A percentile compares a stretch with the other conserved stretches of the same genome.
phyloP scores from a whole-genome alignment of 2,329 filamentous ascomycete species.

The Penicillium sp. region DNA sequence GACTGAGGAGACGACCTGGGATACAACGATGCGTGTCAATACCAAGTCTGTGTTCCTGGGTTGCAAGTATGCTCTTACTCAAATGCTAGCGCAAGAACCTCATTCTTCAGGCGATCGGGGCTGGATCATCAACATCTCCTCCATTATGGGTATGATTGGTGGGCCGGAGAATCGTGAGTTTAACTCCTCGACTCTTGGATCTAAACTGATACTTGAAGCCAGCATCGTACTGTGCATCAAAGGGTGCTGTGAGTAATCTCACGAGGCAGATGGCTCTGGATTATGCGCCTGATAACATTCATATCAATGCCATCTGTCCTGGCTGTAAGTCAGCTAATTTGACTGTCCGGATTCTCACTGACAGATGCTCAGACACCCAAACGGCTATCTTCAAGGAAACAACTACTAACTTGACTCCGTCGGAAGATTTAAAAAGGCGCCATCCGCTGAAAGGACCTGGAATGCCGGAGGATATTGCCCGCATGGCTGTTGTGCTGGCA shows the following conservation, averaged over 20 bases:
- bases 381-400: slow-evolving; percentile 28
- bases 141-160: slow-evolving; percentile 31
- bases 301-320: slow-evolving; percentile 55
- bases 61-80: slow-evolving; percentile 39
- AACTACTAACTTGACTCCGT: slow-evolving; percentile 14
- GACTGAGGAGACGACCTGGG: slow-evolving; percentile 46
- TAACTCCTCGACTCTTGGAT: not conserved
- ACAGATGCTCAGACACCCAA: slow-evolving; percentile 19
- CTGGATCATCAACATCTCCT: slow-evolving; percentile 38
- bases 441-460: slow-evolving; percentile 32
- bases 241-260: slow-evolving; percentile 51
- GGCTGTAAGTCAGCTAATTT: slow-evolving; percentile 36
- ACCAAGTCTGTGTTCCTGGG: slow-evolving; percentile 42
- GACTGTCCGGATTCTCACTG: not conserved
- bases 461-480: slow-evolving; percentile 35
- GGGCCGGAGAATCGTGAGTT: slow-evolving; percentile 20
- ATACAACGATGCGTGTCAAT: slow-evolving; percentile 41
- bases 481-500: slow-evolving; percentile 46
- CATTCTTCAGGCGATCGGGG: slow-evolving; percentile 33
- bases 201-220: not conserved
- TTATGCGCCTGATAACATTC: slow-evolving; percentile 49
- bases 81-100: slow-evolving; percentile 42
- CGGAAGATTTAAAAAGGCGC: slow-evolving; percentile 17
- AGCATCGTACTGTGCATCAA: slow-evolving; percentile 48
- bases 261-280: slow-evolving; percentile 51